Conservation (phyloP, 2,329 filamentous ascomycete species). For the Tolypocladium pustulatum region DNA sequence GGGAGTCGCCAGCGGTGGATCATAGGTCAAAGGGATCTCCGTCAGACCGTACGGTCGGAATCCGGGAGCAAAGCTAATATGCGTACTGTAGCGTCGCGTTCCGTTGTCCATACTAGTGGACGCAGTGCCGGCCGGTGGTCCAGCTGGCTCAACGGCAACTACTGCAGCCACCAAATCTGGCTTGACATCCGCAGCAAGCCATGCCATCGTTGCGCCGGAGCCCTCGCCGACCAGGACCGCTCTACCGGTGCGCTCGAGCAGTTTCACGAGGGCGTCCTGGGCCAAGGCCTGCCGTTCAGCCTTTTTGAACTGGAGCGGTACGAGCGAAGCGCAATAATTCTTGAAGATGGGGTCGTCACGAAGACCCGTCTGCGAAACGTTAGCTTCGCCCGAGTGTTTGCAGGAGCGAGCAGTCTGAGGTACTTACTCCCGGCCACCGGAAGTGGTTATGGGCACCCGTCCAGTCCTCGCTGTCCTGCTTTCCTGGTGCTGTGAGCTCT, state of each 20-base stretch:
- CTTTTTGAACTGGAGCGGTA: slow-evolving; percentile 20
- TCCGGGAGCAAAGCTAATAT: slow-evolving; percentile 13
- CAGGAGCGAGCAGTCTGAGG: accelerated
- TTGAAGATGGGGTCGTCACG: slow-evolving; percentile 37
- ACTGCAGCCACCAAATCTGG: slow-evolving; percentile 37
- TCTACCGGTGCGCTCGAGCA: slow-evolving; percentile 31
- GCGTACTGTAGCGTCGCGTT: slow-evolving; percentile 8
- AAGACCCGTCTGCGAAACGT: slow-evolving; percentile 16
- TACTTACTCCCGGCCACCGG: slow-evolving; percentile 28
- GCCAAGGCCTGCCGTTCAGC: slow-evolving; percentile 18
- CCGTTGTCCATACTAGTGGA: not conserved
- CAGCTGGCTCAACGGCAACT: slow-evolving; percentile 40
- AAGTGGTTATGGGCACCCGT: slow-evolving; percentile 17
- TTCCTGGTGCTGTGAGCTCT: slow-evolving; percentile 20
- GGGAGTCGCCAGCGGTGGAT: slow-evolving; percentile 22
- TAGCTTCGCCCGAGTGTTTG: not conserved
- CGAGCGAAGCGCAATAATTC: slow-evolving; percentile 32
- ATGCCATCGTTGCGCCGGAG: slow-evolving; percentile 33
- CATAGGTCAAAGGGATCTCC: slow-evolving; percentile 29
- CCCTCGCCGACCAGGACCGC: slow-evolving; percentile 39
- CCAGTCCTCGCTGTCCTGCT: slow-evolving; percentile 9
- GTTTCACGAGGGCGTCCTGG: slow-evolving; percentile 24
- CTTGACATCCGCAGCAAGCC: slow-evolving; percentile 35
- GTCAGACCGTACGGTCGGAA: slow-evolving; percentile 28
- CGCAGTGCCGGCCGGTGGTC: slow-evolving; percentile 34